Evolutionary conservation across 169 alveolate genomes (phyloP), one percentile per base, ranked within the genome.

Genomic region (Cryptosporidium canis): DNA sequence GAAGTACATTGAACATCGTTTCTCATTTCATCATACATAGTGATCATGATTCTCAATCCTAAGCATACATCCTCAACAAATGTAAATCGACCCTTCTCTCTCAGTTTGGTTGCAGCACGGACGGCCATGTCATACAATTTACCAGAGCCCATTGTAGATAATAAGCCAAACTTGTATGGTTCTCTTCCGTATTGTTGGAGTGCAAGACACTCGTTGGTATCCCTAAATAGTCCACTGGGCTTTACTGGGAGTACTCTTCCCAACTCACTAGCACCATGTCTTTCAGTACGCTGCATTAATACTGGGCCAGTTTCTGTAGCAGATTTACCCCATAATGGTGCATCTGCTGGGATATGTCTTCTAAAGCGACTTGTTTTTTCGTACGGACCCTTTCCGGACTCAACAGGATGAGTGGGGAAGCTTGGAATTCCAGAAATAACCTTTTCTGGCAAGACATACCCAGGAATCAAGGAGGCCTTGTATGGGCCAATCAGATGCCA

Each of bases 11-110:
- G 87, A 63, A 58, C 33, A 43, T 77, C 72, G n/a, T 77, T 77
- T 35, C 87, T 55, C 87, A 77, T 77, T 41, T 77, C 87, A 16
- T 77, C 87, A 77, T 77, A 77, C 87, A 77, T 77, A 1, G 71
- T 63, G 6, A 77, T 27, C 43, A 77, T 27, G n/a, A 77, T 77
- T 45, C 87, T 77, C 29, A 77, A 37, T 6, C 72, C 70, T 6
- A 77, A 58, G 18, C 87, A 77, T 7, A 39, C 35, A 21, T 77
- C 87, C 11, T 77, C 87, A 24, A 77, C 72, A 55, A 77, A 77
- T 35, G 72, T 35, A 58, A 77, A 77, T 12, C 67, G 18, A 11
- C 70, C 70, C 24, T 64, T 55, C 44, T 77, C 72, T 39, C 87
- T 55, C n/a, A 63, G 37, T 45, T 55, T 61, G 21, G 55, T 14